A percentile compares a stretch with the other conserved stretches of the same genome.
These are phyloP conservation scores for Fomitopsis pulvina DNA, from an alignment of 768 basidiomycete species.

Conservation along the genomic window DNA sequence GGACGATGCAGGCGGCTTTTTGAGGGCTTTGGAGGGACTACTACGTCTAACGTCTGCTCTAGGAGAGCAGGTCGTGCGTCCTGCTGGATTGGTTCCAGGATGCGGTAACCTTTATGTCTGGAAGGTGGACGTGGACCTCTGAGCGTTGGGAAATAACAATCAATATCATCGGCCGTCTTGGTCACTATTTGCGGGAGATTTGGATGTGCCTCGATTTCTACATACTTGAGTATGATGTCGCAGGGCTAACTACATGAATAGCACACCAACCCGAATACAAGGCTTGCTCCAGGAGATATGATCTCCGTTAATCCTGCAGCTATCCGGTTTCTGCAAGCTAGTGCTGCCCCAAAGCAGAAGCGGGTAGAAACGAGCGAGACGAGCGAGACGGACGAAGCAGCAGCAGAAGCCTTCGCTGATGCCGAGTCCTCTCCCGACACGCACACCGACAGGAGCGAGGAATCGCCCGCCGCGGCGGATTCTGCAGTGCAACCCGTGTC, in stretches of 20 bases:
- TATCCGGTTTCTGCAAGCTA: conserved; percentile 60
- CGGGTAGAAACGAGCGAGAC: conserved; percentile 3
- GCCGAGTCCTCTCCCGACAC: conserved; percentile 12
- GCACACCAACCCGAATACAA: conserved; percentile 81
- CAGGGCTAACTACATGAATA: conserved; percentile 22
- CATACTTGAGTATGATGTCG: neutral
- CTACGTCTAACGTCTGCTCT: no score
- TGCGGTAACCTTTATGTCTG: no score
- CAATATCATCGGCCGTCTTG: no score
- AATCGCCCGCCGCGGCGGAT: neutral
- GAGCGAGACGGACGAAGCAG: conserved; percentile 4
- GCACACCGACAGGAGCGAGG: conserved; percentile 2
- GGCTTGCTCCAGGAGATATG: conserved; percentile 92
- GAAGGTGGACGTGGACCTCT: no score
- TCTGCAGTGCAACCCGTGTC: neutral
- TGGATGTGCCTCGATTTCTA: no score
- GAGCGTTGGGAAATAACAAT: no score
- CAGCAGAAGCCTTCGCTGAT: conserved; percentile 7
- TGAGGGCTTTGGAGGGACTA: no score
- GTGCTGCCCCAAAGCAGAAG: conserved; percentile 19
- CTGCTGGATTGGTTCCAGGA: no score
- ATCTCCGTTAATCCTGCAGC: conserved; percentile 79
- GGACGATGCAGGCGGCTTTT: no score
- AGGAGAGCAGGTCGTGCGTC: no score
- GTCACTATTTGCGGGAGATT: no score